phyloP scores from a whole-genome alignment of 2,329 filamentous ascomycete species.

The Gremmenia infestans region DNA sequence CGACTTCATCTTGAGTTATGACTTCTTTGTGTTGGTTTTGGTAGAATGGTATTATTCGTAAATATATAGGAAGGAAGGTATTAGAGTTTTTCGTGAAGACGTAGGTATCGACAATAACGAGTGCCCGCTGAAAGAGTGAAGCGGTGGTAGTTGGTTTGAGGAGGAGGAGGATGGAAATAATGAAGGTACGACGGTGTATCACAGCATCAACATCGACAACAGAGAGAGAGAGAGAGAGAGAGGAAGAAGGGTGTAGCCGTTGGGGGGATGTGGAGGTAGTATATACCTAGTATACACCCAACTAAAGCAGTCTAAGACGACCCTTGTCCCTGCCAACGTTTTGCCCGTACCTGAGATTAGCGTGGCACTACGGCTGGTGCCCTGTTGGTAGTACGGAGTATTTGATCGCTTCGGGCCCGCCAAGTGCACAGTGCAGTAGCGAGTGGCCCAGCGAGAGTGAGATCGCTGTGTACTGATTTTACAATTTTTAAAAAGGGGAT shows the following conservation, averaged over 20 bases:
- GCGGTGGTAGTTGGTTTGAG: conserved; percentile 47
- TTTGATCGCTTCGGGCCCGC: no score
- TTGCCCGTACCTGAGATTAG: no score
- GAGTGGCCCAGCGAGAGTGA: neutral
- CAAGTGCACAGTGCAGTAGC: no score
- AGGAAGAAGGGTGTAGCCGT: conserved; percentile 11
- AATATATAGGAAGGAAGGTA: neutral
- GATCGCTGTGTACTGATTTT: neutral
- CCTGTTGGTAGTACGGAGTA: no score
- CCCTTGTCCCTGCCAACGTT: neutral
- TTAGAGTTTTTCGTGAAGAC: neutral
- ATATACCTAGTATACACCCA: neutral
- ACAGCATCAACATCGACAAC: conserved; percentile 43
- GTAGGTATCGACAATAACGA: conserved; percentile 45
- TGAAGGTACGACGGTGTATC: conserved; percentile 44
- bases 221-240: conserved; percentile 33
- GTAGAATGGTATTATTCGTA: no score
- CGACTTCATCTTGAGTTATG: conserved; percentile 63
- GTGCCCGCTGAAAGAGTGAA: conserved; percentile 88
- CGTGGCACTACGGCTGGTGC: no score
- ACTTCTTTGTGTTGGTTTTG: conserved; percentile 16
- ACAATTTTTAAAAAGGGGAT: no score
- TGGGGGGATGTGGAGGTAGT: neutral
- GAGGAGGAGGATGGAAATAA: conserved; percentile 29
- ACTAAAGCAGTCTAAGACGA: neutral